Evolutionary conservation across 2,329 filamentous ascomycete genomes (phyloP).

Genomic region (Fusarium sterilihyphosum): DNA sequence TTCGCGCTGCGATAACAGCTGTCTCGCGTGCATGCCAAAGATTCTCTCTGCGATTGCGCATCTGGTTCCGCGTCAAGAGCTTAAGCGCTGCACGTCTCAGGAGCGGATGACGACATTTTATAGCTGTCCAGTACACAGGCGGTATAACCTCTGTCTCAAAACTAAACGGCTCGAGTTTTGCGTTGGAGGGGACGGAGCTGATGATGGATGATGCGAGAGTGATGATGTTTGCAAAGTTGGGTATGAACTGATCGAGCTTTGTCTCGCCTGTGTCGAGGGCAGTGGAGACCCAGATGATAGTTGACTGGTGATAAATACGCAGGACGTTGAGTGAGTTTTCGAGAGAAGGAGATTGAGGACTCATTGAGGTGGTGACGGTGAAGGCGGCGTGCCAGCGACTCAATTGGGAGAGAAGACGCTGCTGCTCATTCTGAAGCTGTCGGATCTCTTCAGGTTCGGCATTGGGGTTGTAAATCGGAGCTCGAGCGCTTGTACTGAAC

Average conservation of each 20-base stretch:
- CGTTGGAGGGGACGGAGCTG: constrained; percentile 9
- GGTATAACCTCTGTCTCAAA: constrained; percentile 57
- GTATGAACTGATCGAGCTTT: constrained; percentile 48
- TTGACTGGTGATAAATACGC: constrained; percentile 50
- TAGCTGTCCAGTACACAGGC: constrained; percentile 53
- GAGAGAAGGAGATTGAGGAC: constrained; percentile 19
- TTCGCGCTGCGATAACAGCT: constrained; percentile 46
- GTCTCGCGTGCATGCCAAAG: constrained; percentile 51
- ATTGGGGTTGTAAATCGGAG: constrained; percentile 41
- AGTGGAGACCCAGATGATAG: constrained; percentile 48
- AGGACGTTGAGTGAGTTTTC: constrained; percentile 44
- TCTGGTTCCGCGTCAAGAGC: constrained; percentile 47
- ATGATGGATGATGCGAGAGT: constrained; percentile 47
- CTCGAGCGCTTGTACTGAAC: constrained; percentile 46
- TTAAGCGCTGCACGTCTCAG: constrained; percentile 52
- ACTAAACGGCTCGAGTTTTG: constrained; percentile 45
- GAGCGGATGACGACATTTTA: constrained; percentile 54
- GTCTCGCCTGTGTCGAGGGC: constrained; percentile 46
- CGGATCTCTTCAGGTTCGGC: constrained; percentile 39
- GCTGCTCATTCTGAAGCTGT: constrained; percentile 46
- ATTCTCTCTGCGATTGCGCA: constrained; percentile 50
- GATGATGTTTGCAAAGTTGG: constrained; percentile 51
- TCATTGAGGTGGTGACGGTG: constrained; percentile 42
- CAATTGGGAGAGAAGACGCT: constrained; percentile 45
- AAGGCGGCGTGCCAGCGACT: constrained; percentile 47